Evolutionary conservation across 1,139 yeast genomes (phyloP).

Genomic region (Pichia sp.): DNA sequence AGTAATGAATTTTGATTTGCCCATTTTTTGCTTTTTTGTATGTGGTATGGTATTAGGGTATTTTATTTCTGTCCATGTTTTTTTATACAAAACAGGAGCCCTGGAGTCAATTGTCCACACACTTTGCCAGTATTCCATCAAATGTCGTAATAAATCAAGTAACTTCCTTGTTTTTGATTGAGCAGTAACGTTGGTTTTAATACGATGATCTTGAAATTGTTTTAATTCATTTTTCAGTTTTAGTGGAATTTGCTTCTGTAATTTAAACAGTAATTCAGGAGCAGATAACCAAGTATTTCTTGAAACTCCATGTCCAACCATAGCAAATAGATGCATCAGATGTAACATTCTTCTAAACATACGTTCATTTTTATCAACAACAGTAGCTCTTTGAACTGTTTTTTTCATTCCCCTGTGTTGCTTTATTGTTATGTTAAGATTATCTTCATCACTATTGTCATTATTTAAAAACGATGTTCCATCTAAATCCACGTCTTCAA

Average conservation of each 20-base stretch:
- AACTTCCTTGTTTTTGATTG: slow-evolving; percentile 59
- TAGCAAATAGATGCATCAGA: slow-evolving; percentile 47
- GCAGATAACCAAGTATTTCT: slow-evolving; percentile 65
- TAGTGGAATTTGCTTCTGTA: slow-evolving; percentile 44
- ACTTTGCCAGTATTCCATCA: slow-evolving; percentile 57
- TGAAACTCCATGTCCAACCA: slow-evolving; percentile 58
- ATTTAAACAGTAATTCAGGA: slow-evolving; percentile 30
- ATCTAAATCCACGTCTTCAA: slow-evolving; percentile 33
- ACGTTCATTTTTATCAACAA: slow-evolving; percentile 51
- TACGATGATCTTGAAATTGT: slow-evolving; percentile 19
- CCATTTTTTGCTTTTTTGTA: slow-evolving; percentile 16
- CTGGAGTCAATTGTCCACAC: slow-evolving; percentile 45
- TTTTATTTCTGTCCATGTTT: slow-evolving; percentile 56
- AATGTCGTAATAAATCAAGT: slow-evolving; percentile 63
- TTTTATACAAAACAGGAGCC: slow-evolving; percentile 31
- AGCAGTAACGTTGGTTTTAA: slow-evolving; percentile 25
- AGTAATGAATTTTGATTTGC: slow-evolving; percentile 35
- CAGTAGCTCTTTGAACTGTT: slow-evolving; percentile 29
- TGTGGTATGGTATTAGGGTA: slow-evolving; percentile 14
- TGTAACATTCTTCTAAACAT: slow-evolving; percentile 49
- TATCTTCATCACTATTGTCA: slow-evolving; percentile 7
- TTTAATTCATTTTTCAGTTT: slow-evolving; percentile 36
- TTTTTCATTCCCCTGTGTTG: slow-evolving; percentile 14
- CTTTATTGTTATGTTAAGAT: slow-evolving; percentile 24
- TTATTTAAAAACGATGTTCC: slow-evolving; percentile 6